A percentile compares a stretch with the other conserved stretches of the same genome.
Conservation (phyloP, 2,329 filamentous ascomycete genomes). For the Cercospora sojina region DNA sequence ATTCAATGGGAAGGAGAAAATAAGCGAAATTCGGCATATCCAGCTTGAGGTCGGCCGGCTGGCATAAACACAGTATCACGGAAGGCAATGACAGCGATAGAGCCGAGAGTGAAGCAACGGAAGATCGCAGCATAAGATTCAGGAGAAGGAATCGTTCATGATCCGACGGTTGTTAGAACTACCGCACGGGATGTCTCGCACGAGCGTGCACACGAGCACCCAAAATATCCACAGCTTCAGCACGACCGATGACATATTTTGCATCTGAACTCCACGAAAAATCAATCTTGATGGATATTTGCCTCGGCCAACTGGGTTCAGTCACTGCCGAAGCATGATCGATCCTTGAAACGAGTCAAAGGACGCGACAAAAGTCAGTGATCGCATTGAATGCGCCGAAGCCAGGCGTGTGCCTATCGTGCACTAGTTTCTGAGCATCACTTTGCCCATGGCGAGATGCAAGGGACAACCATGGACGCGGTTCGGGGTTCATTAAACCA, state of each 20-base stretch:
- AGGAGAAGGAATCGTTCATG: neutral
- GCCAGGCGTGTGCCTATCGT: neutral
- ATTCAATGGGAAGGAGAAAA: conserved; percentile 3
- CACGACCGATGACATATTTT: conserved; percentile 1
- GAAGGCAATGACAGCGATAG: neutral
- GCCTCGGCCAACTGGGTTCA: neutral
- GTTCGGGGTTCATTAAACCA: neutral
- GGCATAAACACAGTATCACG: neutral
- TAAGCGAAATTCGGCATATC: neutral
- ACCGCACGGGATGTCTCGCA: neutral
- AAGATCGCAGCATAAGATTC: neutral
- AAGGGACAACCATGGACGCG: conserved; percentile 1
- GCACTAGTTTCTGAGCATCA: neutral
- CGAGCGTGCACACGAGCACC: neutral
- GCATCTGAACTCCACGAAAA: neutral
- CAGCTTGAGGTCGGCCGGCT: neutral
- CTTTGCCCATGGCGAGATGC: neutral
- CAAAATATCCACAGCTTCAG: neutral
- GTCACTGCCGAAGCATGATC: neutral
- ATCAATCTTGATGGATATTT: neutral
- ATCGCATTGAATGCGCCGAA: neutral
- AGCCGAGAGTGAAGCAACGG: neutral
- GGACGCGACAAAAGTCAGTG: neutral
- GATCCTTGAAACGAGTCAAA: neutral
- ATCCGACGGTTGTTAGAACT: neutral